A percentile compares a stretch with the other conserved stretches of the same genome.
Conservation (phyloP, 768 basidiomycete species). For the Hysterangium stoloniferum region DNA sequence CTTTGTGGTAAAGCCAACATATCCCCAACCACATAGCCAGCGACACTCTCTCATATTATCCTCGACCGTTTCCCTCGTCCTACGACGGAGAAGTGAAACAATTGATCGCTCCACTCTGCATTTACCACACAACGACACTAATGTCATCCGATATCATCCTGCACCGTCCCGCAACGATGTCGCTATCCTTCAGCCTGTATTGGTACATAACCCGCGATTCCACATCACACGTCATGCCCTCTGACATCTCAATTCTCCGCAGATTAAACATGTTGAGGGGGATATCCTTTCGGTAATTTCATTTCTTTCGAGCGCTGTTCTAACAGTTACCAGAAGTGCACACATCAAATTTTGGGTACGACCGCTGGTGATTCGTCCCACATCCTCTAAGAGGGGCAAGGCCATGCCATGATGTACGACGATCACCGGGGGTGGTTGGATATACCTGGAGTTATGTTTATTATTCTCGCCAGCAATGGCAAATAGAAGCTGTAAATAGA, state of each 20-base stretch:
- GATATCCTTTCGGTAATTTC: conserved; percentile 69
- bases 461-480: no score
- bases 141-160: conserved; percentile 60
- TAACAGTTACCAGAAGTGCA: conserved; percentile 74
- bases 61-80: conserved; percentile 66
- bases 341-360: conserved; percentile 81
- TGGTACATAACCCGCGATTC: conserved; percentile 41
- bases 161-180: conserved; percentile 89
- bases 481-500: no score
- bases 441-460: no score
- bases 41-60: conserved; percentile 75
- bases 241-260: conserved; percentile 2
- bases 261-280: conserved; percentile 77
- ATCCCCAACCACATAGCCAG: conserved; percentile 69
- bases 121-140: conserved; percentile 33
- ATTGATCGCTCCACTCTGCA: conserved; percentile 50
- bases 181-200: conserved; percentile 81
- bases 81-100: conserved; percentile 38
- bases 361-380: conserved; percentile 42
- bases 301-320: conserved; percentile 69
- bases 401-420: no score
- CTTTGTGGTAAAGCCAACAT: conserved; percentile 37
- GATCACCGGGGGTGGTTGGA: no score
- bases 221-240: not conserved
- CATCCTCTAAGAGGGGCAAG: no score